Base-by-base conservation (phyloP, 2,329 filamentous ascomycete species). In the Aspergillus ibericus region DNA sequence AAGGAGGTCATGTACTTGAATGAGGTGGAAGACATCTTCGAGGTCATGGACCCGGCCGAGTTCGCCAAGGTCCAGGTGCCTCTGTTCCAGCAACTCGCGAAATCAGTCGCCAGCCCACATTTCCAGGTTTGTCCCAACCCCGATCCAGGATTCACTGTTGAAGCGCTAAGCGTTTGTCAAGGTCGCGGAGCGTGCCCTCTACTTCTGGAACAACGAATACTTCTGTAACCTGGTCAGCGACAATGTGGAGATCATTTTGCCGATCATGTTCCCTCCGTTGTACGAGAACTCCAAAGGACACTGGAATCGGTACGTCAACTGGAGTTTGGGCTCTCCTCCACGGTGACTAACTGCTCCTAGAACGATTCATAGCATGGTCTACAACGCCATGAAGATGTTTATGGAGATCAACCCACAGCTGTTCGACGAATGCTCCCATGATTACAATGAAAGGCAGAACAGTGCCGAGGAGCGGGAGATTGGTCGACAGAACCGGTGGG, bases 131-230 rank as follows among this genome's bases (percentile, higher is more conserved):
- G 77, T 44, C 16, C 13, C 48, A 56, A 55, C 2, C 8, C 46
- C 15, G 4, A 7, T 5, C 13, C 9, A 34, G 2, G 34, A 16
- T 22, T 7, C 25, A 6, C 15, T 3, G 35, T 13, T 5, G 18
- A 7, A n/a, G 62, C 49, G 61, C 67, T 61, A 64, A 60, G 55
- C 5, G 56, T 40, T n/a, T 22, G 16, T 44, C 34, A 61, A 87
- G 84, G 95, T 99, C 59, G 95, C 95, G 16, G 95, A 99, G 79
- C 88, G 95, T 65, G 95, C 95, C 5, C 83, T 99, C 27, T 99
- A 99, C 80, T 99, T 99, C 81, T 99, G 95, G 95, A 99, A 99
- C 82, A 99, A 99, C 72, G 95, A 99, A 76, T 99, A 99, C 76
- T 99, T 99, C 80, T 99, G 95, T 82, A 99, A 98, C 72, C 83